Base-by-base conservation (phyloP, 129 eudicot genomes). In the Gnaphalium uliginosum region DNA sequence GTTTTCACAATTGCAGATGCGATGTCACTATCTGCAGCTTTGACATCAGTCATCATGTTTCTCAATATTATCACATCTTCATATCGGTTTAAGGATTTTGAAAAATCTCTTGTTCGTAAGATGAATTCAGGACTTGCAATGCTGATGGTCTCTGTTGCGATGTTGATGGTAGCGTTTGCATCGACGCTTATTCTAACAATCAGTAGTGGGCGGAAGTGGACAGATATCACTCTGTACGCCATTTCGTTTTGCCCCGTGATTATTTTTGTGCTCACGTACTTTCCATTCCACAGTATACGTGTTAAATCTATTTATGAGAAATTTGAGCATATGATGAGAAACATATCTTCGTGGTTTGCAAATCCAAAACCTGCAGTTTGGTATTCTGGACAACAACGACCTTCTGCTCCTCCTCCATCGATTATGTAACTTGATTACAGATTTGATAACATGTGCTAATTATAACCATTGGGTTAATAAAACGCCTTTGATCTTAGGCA, bases 161-260 rank as follows among this genome's bases (percentile, higher is more conserved):
- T 66, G 79, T 25, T 85, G 81, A 85, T 78, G 82, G 41, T 85
- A 8, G 78, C 89, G 15, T 85, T 85, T 37, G 89, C 84, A 4
- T 76, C 71, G 2, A 85, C 89, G 4, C 27, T 82, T 15, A 67
- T 78, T 35, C 81, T 85, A 27, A 85, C 72, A 66, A 71, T 81
- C 2, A 63, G 48, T 21, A 76, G 72, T 32, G 81, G 71, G 70
- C 63, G 68, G 70, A 53, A 53, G 26, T 78, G 86, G 86, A 81
- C 81, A 0, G 76, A 69, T 14, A 70, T 85, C 21, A 72, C 79
- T 5, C 50, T 85, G 37, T 82, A 85, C 10, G 64, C 71, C 1
- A 54, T 77, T 32, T 81, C 86, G 22, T 78, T 82, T 69, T 73
- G 82, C 32, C 89, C 89, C 1, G 82, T 82, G 11, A 0, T 56